A percentile compares a stretch with the other conserved stretches of the same genome.
Conservation (phyloP, 2,329 filamentous ascomycete genomes). For the Ophiostoma sp. region DNA sequence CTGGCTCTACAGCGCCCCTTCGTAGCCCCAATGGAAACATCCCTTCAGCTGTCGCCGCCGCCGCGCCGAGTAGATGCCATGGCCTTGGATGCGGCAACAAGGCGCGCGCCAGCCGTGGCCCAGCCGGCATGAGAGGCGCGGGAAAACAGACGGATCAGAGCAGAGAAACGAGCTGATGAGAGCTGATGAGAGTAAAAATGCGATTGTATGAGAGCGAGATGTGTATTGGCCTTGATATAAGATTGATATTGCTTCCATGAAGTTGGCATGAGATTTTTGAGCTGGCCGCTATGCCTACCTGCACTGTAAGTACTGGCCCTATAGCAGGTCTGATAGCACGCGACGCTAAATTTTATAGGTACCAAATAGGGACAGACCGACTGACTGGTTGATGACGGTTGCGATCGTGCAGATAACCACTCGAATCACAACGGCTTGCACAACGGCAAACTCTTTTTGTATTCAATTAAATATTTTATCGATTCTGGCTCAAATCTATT, state of each 20-base stretch:
- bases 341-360: conserved; percentile 13
- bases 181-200: neutral
- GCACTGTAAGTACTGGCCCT: neutral
- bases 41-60: neutral
- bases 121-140: conserved; percentile 16
- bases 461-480: neutral
- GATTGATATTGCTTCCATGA: neutral
- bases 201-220: neutral
- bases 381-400: neutral
- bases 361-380: neutral
- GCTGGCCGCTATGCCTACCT: neutral
- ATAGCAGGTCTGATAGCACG: neutral
- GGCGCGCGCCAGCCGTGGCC: conserved; percentile 18
- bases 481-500: too few relatives aligned
- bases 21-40: neutral
- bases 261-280: conserved; percentile 1
- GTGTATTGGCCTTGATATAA: neutral
- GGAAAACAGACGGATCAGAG: neutral
- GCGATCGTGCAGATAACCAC: neutral
- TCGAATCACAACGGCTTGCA: neutral
- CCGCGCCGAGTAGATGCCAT: neutral
- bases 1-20: neutral
- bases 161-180: too few relatives aligned
- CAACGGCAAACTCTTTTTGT: neutral
- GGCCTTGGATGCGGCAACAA: conserved; percentile 10